Percentiles rank a stretch among this genome's conserved stretches.
These are phyloP conservation scores for Viola pubescens DNA, from an alignment of 441 rosid species.

Conservation along the genomic window DNA sequence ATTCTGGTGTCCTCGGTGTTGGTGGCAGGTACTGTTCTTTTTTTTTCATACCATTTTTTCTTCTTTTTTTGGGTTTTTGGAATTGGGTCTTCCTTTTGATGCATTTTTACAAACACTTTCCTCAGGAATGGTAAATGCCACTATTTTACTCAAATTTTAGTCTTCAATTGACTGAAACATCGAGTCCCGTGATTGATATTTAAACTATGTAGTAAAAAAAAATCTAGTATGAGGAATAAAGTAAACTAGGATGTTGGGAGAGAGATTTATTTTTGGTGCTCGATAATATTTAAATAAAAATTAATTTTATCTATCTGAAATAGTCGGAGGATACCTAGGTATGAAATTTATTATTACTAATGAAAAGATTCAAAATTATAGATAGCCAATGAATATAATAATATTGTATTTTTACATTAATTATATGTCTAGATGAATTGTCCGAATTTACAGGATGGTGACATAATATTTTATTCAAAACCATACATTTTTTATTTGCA, in stretches of 20 bases:
- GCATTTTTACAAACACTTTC: not conserved
- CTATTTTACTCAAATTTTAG: no score
- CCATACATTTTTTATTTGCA: conserved; percentile 11
- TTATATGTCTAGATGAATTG: not conserved
- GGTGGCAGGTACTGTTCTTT: conserved; percentile 68
- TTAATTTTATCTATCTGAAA: no score
- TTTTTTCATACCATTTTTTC: not conserved
- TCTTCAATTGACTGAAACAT: not conserved
- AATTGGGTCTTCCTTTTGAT: not conserved
- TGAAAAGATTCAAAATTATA: not conserved
- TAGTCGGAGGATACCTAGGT: no score
- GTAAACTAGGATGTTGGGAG: no score
- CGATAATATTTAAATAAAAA: no score
- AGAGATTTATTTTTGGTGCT: no score
- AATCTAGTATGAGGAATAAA: no score
- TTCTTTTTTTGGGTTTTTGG: not conserved
- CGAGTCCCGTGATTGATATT: not conserved
- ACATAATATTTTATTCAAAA: no score
- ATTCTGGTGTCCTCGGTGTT: conserved; percentile 81
- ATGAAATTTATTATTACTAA: no score
- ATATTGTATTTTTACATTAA: not conserved
- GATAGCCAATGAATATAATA: not conserved
- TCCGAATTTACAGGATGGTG: no score
- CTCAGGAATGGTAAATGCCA: not conserved
- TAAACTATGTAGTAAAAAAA: not conserved